Base-by-base conservation (phyloP, 2,329 filamentous ascomycete species). In the Bipolaris bicolor region DNA sequence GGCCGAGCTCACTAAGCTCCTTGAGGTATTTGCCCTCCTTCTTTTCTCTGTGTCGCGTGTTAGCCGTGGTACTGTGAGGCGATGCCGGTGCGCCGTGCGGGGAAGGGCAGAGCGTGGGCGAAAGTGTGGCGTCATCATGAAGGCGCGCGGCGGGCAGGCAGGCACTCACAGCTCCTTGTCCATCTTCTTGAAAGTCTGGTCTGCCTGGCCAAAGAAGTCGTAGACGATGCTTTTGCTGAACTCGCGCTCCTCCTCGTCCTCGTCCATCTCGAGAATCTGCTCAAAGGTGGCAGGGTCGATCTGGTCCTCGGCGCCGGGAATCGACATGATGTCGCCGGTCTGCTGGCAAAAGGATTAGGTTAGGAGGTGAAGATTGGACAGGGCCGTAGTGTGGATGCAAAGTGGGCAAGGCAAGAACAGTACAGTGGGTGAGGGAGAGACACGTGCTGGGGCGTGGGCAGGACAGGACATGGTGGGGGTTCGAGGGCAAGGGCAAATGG, bases 241-340 rank as follows among this genome's bases (percentile, higher is more conserved):
- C 47, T 97, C 92, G 68, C 88, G 85, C 63, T 94, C 90, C 10
- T 88, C 86, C 65, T 91, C 89, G 63, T 91, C 90, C 63, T 98
- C 95, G 76, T 99, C 95, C 94, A 99, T 97, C 78, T 98, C 95
- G 62, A 98, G 86, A 75, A 99, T 98, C 82, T 98, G 95, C 69
- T 89, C 88, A 71, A 99, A 99, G 55, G 92, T 96, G 53, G 78
- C 76, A 60, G 82, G 80, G 76, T 98, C 94, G 78, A 99, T 88
- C 73, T 84, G 83, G 64, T 95, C 90, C 58, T 86, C 88, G 64
- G 92, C 86, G 58, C 90, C 86, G 58, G 83, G 81, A 69, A 87
- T 73, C 33, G 63, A 65, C 74, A 76, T 76, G 65, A 75, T 75
- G 70, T 68, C 72, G 59, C 61, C 64, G 64, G 44, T 68, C 69